Conservation (phyloP, 371 early-diverging fungal species). For the Mortierella sp. region DNA sequence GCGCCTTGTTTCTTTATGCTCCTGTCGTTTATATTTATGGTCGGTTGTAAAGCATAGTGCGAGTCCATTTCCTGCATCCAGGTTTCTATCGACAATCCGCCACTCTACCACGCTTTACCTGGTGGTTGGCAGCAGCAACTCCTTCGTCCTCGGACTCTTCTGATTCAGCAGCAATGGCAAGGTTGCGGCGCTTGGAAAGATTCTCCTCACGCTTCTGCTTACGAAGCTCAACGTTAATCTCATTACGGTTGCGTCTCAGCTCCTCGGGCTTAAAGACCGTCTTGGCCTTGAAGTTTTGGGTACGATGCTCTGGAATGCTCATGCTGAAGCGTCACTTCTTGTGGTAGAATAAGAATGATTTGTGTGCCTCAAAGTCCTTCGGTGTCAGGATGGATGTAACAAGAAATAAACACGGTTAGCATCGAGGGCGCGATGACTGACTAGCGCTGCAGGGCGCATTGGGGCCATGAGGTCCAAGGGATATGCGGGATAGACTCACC, state of each 20-base stretch:
- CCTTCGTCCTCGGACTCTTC: constrained; percentile 89
- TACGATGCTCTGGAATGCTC: constrained; percentile 70
- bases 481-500: neutral
- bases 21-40: too few relatives aligned
- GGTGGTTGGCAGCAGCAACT: constrained; percentile 58
- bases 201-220: constrained; percentile 97
- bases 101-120: constrained; percentile 52
- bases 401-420: too few relatives aligned
- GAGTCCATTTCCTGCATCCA: neutral
- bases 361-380: too few relatives aligned
- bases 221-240: constrained; percentile 93
- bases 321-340: constrained; percentile 19
- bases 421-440: too few relatives aligned
- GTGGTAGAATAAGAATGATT: too few relatives aligned
- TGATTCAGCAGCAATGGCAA: constrained; percentile 65
- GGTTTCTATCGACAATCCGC: too few relatives aligned
- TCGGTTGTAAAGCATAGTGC: too few relatives aligned
- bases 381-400: too few relatives aligned
- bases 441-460: too few relatives aligned
- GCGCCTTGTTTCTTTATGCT: too few relatives aligned
- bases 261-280: constrained; percentile 92
- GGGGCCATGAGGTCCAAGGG: too few relatives aligned
- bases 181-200: constrained; percentile 92
- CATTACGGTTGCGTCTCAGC: constrained; percentile 92
- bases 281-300: constrained; percentile 86